Evolutionary conservation across 2,329 filamentous ascomycete genomes (phyloP), one percentile per base, ranked within the genome.

Genomic region (Teratosphaeria gauchensis): DNA sequence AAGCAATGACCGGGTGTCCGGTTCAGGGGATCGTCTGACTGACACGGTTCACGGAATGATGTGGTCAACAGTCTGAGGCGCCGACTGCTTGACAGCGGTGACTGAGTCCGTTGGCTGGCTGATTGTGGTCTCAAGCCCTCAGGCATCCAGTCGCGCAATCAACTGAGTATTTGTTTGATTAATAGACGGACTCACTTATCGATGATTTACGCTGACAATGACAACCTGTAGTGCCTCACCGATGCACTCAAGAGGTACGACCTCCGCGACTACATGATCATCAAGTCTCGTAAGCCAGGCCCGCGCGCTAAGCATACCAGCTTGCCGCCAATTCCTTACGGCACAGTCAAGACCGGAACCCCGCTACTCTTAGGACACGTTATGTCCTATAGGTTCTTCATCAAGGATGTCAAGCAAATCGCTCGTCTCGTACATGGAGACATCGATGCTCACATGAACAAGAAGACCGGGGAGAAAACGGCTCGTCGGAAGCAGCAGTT

Each of bases 141-240:
- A 35, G 33, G 2, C 33, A 35, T 7, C 33, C 8, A n/a, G n/a
- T n/a, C n/a, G n/a, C n/a, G n/a, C n/a, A n/a, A n/a, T n/a, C n/a
- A n/a, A n/a, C n/a, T n/a, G n/a, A n/a, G n/a, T n/a, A n/a, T n/a
- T n/a, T n/a, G n/a, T n/a, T n/a, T n/a, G n/a, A 35, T 35, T 14
- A 7, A 9, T 7, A 2, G 6, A 35, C 56, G 55, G 16, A 56
- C 51, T 21, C n/a, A 2, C 21, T 9, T 33, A 7, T 19, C 19
- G 33, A 19, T 35, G 33, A 35, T 3, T 11, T 2, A 7, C 7
- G 33, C 14, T 35, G 33, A 35, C 8, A 14, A 9, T 35, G 33
- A 35, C 14, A 14, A 14, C 19, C 12, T 4, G 83, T 97, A 63
- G 61, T 58, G 31, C 6, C 57, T 61, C 7, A 46, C 61, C 12